Conservation (phyloP, 257 asterid species). For the Fraxinus cuspidata region DNA sequence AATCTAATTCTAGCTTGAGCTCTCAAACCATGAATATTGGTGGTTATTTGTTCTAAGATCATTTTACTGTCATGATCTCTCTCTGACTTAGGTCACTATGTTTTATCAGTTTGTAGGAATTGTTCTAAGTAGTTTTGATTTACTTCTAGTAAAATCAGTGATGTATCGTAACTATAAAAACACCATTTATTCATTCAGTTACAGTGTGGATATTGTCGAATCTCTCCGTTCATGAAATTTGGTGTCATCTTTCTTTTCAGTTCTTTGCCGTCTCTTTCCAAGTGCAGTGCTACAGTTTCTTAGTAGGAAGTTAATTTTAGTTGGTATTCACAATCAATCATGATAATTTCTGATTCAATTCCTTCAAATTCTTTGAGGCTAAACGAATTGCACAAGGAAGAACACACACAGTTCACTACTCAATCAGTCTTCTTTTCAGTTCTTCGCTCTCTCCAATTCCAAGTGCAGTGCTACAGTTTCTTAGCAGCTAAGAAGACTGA, state of each 20-base stretch:
- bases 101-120: not conserved
- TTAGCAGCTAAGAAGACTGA: no score
- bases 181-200: not conserved
- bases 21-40: not conserved
- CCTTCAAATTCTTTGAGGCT: no score
- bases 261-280: not conserved
- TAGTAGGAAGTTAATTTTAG: no score
- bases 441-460: no score
- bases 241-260: not conserved
- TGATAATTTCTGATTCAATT: no score
- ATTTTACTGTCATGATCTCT: slow-evolving; percentile 38
- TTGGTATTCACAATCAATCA: no score
- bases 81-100: not conserved
- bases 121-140: slow-evolving; percentile 12
- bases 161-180: not conserved
- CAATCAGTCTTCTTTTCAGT: no score
- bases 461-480: no score
- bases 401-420: no score
- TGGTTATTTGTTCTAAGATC: slow-evolving; percentile 27
- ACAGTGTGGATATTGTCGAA: not conserved
- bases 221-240: no score
- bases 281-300: no score
- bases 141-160: slow-evolving; percentile 33
- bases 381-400: no score
- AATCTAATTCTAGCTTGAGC: slow-evolving; percentile 25